Conservation (phyloP, 192 early-diverging fungal species). For the Allomyces arbusculus region DNA sequence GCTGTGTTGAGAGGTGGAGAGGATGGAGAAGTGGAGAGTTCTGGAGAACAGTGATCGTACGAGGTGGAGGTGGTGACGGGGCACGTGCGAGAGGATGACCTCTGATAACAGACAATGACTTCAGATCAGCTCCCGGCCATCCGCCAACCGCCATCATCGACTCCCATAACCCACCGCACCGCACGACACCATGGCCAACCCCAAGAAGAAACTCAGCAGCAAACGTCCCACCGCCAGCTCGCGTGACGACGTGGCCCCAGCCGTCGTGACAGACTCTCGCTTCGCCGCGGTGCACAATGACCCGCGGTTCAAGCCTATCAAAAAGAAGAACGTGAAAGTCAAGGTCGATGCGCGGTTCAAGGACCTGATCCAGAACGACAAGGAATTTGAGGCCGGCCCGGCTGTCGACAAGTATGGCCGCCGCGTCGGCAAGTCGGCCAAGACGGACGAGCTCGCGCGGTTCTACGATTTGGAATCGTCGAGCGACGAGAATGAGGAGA, state of each 20-base stretch:
- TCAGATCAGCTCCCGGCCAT: too few species aligned
- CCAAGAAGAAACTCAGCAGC: not conserved
- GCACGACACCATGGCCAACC: too few species aligned
- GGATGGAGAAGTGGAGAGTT: too few species aligned
- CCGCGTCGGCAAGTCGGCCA: slow-evolving; percentile 9
- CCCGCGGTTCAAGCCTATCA: slow-evolving; percentile 56
- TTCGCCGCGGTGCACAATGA: slow-evolving; percentile 62
- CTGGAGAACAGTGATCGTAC: too few species aligned
- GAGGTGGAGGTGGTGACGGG: too few species aligned
- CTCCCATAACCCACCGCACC: too few species aligned
- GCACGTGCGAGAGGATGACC: too few species aligned
- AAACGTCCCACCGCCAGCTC: not conserved
- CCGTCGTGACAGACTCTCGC: slow-evolving; percentile 40
- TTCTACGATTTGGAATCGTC: slow-evolving; percentile 33
- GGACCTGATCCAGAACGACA: slow-evolving; percentile 48
- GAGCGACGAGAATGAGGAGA: slow-evolving; percentile 8
- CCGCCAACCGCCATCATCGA: too few species aligned
- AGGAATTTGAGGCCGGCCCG: slow-evolving; percentile 42
- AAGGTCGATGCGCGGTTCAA: slow-evolving; percentile 74
- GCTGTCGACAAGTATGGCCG: slow-evolving; percentile 20
- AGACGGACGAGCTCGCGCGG: slow-evolving; percentile 18
- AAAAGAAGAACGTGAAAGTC: slow-evolving; percentile 63
- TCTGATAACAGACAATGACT: too few species aligned
- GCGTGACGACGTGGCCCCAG: not conserved
- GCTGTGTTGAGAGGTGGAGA: too few species aligned